Evolutionary conservation across 352 stramenopile species (phyloP), one percentile per base, ranked within the genome.

Genomic region (Nothophytophthora sp.): DNA sequence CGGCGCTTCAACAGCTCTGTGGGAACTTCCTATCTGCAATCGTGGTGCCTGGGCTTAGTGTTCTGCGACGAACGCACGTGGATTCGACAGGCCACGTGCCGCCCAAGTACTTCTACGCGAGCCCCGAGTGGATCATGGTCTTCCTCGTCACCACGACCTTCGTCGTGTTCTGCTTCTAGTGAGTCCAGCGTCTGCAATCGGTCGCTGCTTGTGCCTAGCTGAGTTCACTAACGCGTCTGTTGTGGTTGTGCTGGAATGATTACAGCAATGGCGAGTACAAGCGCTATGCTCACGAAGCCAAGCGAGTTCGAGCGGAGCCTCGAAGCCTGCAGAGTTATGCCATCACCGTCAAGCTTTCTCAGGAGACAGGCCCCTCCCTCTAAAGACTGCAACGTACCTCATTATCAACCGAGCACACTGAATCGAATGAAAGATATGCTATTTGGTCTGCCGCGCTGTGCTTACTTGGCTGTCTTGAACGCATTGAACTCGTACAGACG

Each of bases 11-110:
- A 32, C 81, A 92, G 32, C 76, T 92, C 38, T 90, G 76, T 52
- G 81, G 81, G 9, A 92, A 92, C 46, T 86, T 90, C 19, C 43
- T 92, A 2, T 90, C 78, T 20, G 81, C 77, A 7, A 66, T 86
- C 27, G 16, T 82, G 0, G 77, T 91, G 10, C 81, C 77, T 10
- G 62, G 63, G 0, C 45, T 91, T 9, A 83, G 73, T 46, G 48
- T 70, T 3, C 27, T 87, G 10, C 63, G 72, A 19, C 57, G 70
- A 4, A 74, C 52, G 0, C 60, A 75, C 34, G 64, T 50, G 20
- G 67, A 75, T 27, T 38, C 41, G 25, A 65, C 56, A 1, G 62
- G 59, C 15, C 63, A 73, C 22, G 52, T 77, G 0, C 58, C 67
- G 8, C 13, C 28, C 13, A 62, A 60, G 44, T 67, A 72, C 19